Base-by-base conservation (phyloP, 108 stramenopile genomes). In the Pinguiococcus pyrenoidosus region DNA sequence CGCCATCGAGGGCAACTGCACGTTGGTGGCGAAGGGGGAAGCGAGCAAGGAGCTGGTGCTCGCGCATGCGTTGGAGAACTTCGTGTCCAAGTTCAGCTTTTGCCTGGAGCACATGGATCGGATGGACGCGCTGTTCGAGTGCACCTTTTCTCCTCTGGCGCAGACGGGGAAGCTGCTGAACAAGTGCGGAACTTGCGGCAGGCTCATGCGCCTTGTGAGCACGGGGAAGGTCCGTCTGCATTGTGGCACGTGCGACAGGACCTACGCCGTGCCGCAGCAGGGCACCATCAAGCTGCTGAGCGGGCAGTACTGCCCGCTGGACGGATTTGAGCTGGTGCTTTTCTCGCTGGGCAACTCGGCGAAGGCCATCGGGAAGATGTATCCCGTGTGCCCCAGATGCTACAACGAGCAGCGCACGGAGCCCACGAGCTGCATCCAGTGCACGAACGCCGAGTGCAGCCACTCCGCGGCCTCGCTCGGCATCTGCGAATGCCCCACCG, bases 1-100 rank as follows among this genome's bases (percentile, higher is more conserved):
- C 2, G 80, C 81, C 46, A 89, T 89, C 54, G 91, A 89, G 70
- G 71, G 64, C 22, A 69, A 86, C 37, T 89, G 85, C 70, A 77
- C 75, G 46, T 73, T 64, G 33, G 84, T 92, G 51, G 81, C 87
- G 9, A 20, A 21, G 28, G 61, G 58, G 12, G 17, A 51, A 12
- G 59, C 59, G 20, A 14, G 16, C n/a, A 41, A 14, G 39, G 27
- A 32, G 32, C 3, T n/a, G 18, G 59, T 58, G n/a, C 38, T 65
- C 24, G 34, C 16, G 3, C 64, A 65, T 21, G 22, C 55, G 6
- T 2, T 65, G 28, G 20, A 4, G 17, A 38, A 35, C 26, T 65
- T 65, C 30, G 30, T 16, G 24, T 28, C 26, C 4, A 66, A 66
- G 21, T 66, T 44, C 32, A 36, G 24, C 14, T 59, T 49, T 42